phyloP scores from a whole-genome alignment of 2,329 filamentous ascomycete species.

The Fusarium virguliforme region DNA sequence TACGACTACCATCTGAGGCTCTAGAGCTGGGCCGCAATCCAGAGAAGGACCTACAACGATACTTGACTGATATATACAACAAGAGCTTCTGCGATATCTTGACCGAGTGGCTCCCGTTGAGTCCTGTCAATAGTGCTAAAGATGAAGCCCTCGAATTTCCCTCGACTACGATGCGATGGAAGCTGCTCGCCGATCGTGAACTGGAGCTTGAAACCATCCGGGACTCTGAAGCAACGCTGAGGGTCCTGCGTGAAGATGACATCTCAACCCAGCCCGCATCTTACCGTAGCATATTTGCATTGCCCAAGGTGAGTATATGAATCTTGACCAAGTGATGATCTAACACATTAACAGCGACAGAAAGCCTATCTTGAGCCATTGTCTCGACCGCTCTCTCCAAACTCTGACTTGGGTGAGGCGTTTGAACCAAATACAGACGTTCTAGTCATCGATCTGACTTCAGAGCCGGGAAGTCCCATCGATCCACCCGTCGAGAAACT shows the following conservation, averaged over 20 bases:
- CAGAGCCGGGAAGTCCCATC: constrained; percentile 53
- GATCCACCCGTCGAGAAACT: constrained; percentile 14
- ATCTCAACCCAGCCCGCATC: neutral
- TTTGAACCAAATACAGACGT: constrained; percentile 45
- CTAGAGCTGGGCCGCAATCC: constrained; percentile 48
- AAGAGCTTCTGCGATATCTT: constrained; percentile 45
- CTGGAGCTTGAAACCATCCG: constrained; percentile 47
- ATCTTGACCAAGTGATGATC: neutral
- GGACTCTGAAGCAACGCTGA: neutral
- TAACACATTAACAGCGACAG: constrained; percentile 20
- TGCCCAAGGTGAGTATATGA: constrained; percentile 20
- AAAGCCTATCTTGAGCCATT: constrained; percentile 37
- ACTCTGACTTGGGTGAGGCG: constrained; percentile 31
- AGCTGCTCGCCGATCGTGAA: constrained; percentile 48
- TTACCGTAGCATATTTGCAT: constrained; percentile 20
- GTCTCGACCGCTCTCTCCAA: constrained; percentile 52
- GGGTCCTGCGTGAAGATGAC: neutral
- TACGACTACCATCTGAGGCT: constrained; percentile 45
- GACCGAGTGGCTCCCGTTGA: constrained; percentile 54
- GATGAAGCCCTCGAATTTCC: constrained; percentile 54
- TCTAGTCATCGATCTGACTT: constrained; percentile 51
- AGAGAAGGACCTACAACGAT: constrained; percentile 44
- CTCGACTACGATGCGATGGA: constrained; percentile 39
- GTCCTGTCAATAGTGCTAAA: constrained; percentile 36
- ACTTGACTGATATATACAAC: constrained; percentile 37